These are phyloP conservation scores for Abrus pulchellus DNA, from an alignment of 306 rosid species.

Conservation along the genomic window DNA sequence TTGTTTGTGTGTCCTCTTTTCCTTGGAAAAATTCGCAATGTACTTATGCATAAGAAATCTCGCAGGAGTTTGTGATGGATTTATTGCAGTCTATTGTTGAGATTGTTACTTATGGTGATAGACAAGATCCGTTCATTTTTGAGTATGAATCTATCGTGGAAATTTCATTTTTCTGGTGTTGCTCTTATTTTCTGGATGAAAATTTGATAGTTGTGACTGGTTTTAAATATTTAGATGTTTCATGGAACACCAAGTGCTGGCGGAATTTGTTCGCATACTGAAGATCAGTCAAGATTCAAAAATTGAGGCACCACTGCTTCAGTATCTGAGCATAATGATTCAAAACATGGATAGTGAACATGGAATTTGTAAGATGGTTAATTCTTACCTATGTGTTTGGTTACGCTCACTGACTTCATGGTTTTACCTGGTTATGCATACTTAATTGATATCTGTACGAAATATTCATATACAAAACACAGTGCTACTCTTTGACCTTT, in stretches of 20 bases:
- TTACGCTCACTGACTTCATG: constrained; percentile 26
- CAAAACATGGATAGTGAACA: constrained; percentile 84
- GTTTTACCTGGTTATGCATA: constrained; percentile 36
- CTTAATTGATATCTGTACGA: constrained; percentile 8
- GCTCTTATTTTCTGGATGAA: constrained; percentile 30
- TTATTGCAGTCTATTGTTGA: constrained; percentile 83
- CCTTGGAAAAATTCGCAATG: neutral
- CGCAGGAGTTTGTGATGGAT: constrained; percentile 81
- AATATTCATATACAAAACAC: constrained; percentile 24
- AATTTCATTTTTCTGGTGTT: constrained; percentile 25
- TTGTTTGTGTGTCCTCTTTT: neutral
- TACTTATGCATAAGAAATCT: constrained; percentile 21
- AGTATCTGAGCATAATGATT: constrained; percentile 87
- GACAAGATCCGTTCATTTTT: constrained; percentile 80
- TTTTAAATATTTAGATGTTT: constrained; percentile 70
- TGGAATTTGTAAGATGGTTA: constrained; percentile 73
- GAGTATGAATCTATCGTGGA: constrained; percentile 64
- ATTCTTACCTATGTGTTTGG: constrained; percentile 29
- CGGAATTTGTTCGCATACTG: constrained; percentile 79
- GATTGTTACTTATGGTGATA: constrained; percentile 85
- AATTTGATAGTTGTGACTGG: constrained; percentile 33
- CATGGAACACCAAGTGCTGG: constrained; percentile 88
- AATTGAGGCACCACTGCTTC: constrained; percentile 83
- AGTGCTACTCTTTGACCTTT: neutral
- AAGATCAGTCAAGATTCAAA: constrained; percentile 68